Base-by-base conservation (phyloP, 106 monocot genomes). In the Dendrobium officinale region DNA sequence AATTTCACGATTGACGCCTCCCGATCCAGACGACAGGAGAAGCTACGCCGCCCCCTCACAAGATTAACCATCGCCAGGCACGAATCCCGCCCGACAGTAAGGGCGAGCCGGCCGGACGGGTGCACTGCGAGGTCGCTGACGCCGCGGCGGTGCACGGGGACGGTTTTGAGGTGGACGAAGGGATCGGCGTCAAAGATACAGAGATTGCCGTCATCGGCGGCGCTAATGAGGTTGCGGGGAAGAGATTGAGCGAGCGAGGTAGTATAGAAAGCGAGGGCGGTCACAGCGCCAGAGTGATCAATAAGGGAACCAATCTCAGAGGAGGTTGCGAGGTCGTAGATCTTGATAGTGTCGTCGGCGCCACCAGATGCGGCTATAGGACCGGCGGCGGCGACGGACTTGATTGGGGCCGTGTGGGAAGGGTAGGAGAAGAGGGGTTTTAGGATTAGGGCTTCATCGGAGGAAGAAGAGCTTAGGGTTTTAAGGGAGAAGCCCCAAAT, bases 401-500 rank as follows among this genome's bases (percentile, higher is more conserved):
- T 94, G 90, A 96, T 91, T 26, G 91, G 87, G 77, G 79, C 85
- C n/a, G 82, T 78, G 82, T 96, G 96, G 55, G 96, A 82, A 9
- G 96, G 88, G 82, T 93, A 91, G 76, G 93, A 91, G 87, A 96
- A 96, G 86, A 93, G 85, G 18, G 85, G 83, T 6, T 66, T 82
- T 51, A 94, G 80, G 78, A 86, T 37, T 85, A 75, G 83, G 77
- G 75, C 70, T 80, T 80, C 67, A 9, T 42, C 22, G 42, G 81
- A 40, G 37, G 55, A 26, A 22, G 77, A 48, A 9, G 74, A 44
- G 74, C 6, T 82, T 84, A 86, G 79, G 87, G 81, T 85, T 83
- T 87, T 90, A 79, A 94, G 82, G 70, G 96, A 90, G 90, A 90
- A 97, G 18, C 96, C 96, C 96, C 96, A 97, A 56, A 97, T 89